Evolutionary conservation across 768 basidiomycete genomes (phyloP).

Genomic region (Mycena pura): DNA sequence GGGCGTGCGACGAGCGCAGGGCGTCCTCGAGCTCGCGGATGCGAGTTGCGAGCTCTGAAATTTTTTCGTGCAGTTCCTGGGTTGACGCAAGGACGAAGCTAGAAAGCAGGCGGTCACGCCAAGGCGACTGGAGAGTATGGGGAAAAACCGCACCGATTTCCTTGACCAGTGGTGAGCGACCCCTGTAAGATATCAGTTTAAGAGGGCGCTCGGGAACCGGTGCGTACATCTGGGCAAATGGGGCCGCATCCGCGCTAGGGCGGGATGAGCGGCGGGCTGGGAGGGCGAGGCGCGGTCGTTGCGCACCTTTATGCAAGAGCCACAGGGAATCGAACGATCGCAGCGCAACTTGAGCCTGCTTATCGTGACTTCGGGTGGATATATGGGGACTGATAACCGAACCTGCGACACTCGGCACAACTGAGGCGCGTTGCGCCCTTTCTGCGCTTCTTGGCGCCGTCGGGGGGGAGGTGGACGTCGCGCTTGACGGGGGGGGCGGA

Average conservation of each 20-base stretch:
- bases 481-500: slow-evolving; percentile 42
- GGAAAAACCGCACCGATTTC: slow-evolving; percentile 63
- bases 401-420: slow-evolving; percentile 84
- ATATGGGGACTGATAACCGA: slow-evolving; percentile 19
- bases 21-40: slow-evolving; percentile 81
- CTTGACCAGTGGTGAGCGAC: slow-evolving; percentile 81
- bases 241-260: slow-evolving; percentile 73
- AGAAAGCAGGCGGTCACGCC: background rate
- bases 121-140: background rate
- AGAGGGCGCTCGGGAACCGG: slow-evolving; percentile 17
- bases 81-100: slow-evolving; percentile 84
- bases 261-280: slow-evolving; percentile 5
- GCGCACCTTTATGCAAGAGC: slow-evolving; percentile 76
- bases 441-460: slow-evolving; percentile 60
- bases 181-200: slow-evolving; percentile 48
- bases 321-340: slow-evolving; percentile 78
- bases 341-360: slow-evolving; percentile 75
- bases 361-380: too few species aligned
- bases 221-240: slow-evolving; percentile 81
- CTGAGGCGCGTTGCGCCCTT: slow-evolving; percentile 80
- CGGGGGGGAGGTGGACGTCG: slow-evolving; percentile 28
- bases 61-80: slow-evolving; percentile 84
- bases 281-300: slow-evolving; percentile 27
- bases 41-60: slow-evolving; percentile 72
- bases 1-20: slow-evolving; percentile 63